phyloP scores from a whole-genome alignment of 169 alveolate genomes.

The Plasmodium fragile region DNA sequence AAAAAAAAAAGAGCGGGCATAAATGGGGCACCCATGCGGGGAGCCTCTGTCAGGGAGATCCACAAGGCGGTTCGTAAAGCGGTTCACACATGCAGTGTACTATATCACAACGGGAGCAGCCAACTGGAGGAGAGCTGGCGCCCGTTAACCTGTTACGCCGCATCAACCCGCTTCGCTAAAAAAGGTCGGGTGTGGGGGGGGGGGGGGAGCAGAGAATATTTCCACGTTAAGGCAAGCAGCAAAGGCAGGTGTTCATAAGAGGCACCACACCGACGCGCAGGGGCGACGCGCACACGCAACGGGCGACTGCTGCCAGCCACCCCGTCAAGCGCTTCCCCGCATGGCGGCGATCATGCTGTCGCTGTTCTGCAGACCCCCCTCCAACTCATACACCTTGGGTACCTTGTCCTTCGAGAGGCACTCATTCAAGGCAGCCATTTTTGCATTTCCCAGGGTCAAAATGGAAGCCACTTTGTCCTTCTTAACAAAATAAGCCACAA shows the following conservation, averaged over 20 bases:
- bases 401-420: constrained; percentile 36
- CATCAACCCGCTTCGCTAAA: too few species aligned
- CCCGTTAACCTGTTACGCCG: too few species aligned
- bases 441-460: constrained; percentile 43
- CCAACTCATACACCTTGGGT: constrained; percentile 48
- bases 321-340: background rate
- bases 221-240: too few species aligned
- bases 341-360: constrained; percentile 64
- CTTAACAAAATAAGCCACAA: constrained; percentile 83
- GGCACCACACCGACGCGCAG: too few species aligned
- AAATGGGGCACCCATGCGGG: background rate
- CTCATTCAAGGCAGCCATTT: constrained; percentile 70
- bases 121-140: background rate
- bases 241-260: too few species aligned
- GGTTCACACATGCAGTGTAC: background rate
- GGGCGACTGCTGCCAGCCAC: too few species aligned
- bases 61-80: background rate
- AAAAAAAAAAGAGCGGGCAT: constrained; percentile 8
- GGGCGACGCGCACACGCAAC: too few species aligned
- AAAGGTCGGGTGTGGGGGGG: too few species aligned
- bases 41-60: background rate
- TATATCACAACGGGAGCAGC: background rate
- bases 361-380: constrained; percentile 67
- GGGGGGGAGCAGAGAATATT: too few species aligned
- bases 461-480: constrained; percentile 78